phyloP scores from a whole-genome alignment of 2,329 filamentous ascomycete species.

The Calonectria pseudoreteaudii region DNA sequence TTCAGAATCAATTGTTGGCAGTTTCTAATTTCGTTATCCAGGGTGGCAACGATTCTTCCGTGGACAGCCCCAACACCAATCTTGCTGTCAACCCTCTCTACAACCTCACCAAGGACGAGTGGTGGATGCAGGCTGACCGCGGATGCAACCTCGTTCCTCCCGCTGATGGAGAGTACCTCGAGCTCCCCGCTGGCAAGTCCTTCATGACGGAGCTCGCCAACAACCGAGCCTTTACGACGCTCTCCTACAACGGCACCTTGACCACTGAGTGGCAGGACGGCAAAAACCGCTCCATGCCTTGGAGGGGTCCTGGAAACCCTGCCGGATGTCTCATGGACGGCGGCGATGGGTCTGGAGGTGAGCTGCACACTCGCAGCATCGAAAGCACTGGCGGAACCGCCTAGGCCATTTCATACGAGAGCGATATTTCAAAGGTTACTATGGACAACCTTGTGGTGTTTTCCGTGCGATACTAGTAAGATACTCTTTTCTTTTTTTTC shows the following conservation, averaged over 20 bases:
- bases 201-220: slow-evolving; percentile 63
- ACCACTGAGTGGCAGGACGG: slow-evolving; percentile 61
- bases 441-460: slow-evolving; percentile 66
- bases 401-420: slow-evolving; percentile 63
- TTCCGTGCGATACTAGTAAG: slow-evolving; percentile 56
- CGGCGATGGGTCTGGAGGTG: slow-evolving; percentile 54
- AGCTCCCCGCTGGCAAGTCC: slow-evolving; percentile 59
- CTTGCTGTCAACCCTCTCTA: slow-evolving; percentile 59
- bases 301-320: slow-evolving; percentile 51
- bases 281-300: slow-evolving; percentile 57
- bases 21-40: slow-evolving; percentile 2
- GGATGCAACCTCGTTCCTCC: slow-evolving; percentile 57
- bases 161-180: slow-evolving; percentile 48
- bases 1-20: neutral
- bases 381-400: slow-evolving; percentile 58
- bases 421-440: slow-evolving; percentile 58
- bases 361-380: slow-evolving; percentile 59
- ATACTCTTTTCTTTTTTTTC: slow-evolving; percentile 33
- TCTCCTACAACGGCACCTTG: slow-evolving; percentile 55
- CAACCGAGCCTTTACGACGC: slow-evolving; percentile 60
- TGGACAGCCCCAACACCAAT: slow-evolving; percentile 57
- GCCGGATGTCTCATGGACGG: slow-evolving; percentile 41
- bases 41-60: slow-evolving; percentile 46
- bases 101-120: slow-evolving; percentile 56
- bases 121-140: slow-evolving; percentile 64